A percentile compares a stretch with the other conserved stretches of the same genome.
Conservation (phyloP, 1,139 yeast species). For the Nakaseomyces uthaithaninus region DNA sequence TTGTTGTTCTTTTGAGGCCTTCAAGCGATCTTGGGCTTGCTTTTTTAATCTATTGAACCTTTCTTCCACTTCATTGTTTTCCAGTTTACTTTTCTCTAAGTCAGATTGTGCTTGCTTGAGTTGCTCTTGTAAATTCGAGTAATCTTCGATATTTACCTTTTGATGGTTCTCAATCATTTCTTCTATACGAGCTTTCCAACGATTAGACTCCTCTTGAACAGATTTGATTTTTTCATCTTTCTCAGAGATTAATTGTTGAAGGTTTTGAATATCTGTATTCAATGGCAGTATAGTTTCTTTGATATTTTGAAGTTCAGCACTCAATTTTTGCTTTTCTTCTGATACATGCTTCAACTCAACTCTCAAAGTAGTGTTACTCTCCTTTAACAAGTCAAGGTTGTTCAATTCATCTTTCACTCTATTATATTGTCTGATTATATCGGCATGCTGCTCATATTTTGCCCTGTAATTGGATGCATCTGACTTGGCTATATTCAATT, state of each 20-base stretch:
- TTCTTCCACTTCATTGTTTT: slow-evolving; percentile 29
- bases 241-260: slow-evolving; percentile 37
- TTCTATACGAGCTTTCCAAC: slow-evolving; percentile 48
- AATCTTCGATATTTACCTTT: slow-evolving; percentile 43
- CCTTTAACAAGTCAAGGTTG: slow-evolving; percentile 63
- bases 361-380: slow-evolving; percentile 66
- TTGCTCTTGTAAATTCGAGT: slow-evolving; percentile 34
- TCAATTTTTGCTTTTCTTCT: slow-evolving; percentile 29
- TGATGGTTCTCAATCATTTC: slow-evolving; percentile 43
- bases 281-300: slow-evolving; percentile 25
- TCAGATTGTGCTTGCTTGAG: slow-evolving; percentile 22
- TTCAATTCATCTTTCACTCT: slow-evolving; percentile 52
- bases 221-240: slow-evolving; percentile 38
- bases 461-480: slow-evolving; percentile 9
- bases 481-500: slow-evolving; percentile 10
- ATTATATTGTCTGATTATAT: slow-evolving; percentile 41
- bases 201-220: slow-evolving; percentile 38
- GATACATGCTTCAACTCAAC: slow-evolving; percentile 38
- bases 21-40: slow-evolving; percentile 36
- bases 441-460: slow-evolving; percentile 26
- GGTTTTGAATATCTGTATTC: slow-evolving; percentile 20
- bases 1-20: slow-evolving; percentile 30
- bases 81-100: slow-evolving; percentile 20
- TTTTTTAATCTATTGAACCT: slow-evolving; percentile 32
- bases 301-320: slow-evolving; percentile 32